Conservation (phyloP, 805 yeast genomes). For the Wickerhamomyces tratensis region DNA sequence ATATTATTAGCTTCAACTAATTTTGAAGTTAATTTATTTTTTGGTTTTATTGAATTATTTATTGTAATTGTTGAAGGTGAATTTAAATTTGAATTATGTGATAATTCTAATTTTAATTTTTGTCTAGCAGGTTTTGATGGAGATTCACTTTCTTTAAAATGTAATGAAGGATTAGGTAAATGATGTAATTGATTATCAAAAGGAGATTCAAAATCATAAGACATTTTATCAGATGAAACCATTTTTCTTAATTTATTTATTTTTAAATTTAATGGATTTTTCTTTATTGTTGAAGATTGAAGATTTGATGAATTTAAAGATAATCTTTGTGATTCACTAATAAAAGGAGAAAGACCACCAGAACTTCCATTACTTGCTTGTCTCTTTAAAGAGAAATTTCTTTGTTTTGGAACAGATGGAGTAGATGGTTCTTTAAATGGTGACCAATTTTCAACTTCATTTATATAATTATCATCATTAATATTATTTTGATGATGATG, state of each 20-base stretch:
- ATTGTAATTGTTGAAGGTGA: slow-evolving; percentile 1
- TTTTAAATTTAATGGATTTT: slow-evolving; percentile 10
- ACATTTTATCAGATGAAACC: slow-evolving; percentile 15
- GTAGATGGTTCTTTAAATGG: slow-evolving; percentile 20
- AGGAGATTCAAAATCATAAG: slow-evolving; percentile 11
- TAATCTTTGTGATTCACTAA: slow-evolving; percentile 16
- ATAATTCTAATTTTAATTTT: slow-evolving; percentile 5
- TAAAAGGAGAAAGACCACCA: slow-evolving; percentile 18
- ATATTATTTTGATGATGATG: not conserved
- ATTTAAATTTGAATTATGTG: not conserved
- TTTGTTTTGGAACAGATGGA: slow-evolving; percentile 9
- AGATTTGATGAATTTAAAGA: slow-evolving; percentile 2
- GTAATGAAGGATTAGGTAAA: slow-evolving; percentile 18
- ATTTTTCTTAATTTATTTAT: slow-evolving; percentile 19
- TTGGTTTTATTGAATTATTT: slow-evolving; percentile 6
- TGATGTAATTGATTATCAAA: slow-evolving; percentile 15
- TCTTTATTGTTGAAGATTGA: slow-evolving; percentile 10
- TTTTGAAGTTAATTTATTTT: not conserved
- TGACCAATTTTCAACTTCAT: slow-evolving; percentile 21
- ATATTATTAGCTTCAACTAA: not conserved
- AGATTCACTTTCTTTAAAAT: slow-evolving; percentile 17
- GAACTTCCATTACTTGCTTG: slow-evolving; percentile 16
- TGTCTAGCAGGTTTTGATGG: slow-evolving; percentile 25
- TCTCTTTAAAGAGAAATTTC: slow-evolving; percentile 13
- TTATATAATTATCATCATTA: slow-evolving; percentile 10